These are phyloP conservation scores for Apiotrichum laibachii DNA, from an alignment of 1,284 basidiomycete genomes.

Conservation along the genomic window DNA sequence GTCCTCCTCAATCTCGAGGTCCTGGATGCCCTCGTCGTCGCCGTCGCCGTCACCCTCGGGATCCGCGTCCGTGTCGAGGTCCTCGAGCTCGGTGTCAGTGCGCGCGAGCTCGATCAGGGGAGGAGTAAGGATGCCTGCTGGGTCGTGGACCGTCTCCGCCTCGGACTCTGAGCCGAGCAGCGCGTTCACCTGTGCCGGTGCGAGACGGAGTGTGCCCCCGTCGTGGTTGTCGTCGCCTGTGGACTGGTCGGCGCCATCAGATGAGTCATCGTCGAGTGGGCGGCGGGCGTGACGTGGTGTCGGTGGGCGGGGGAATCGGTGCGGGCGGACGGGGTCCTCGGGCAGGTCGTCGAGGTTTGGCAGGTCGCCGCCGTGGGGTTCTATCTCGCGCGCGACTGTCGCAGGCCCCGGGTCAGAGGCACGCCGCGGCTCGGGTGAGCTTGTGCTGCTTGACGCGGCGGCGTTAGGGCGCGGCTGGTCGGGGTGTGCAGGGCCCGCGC, in stretches of 20 bases:
- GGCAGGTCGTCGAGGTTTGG: background rate
- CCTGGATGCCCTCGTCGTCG: background rate
- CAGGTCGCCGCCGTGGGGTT: too few species aligned
- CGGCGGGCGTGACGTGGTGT: background rate
- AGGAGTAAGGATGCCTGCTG: too few species aligned
- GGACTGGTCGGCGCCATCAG: background rate
- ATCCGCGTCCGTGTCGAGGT: conserved; percentile 16
- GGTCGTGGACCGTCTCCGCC: background rate
- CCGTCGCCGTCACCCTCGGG: conserved; percentile 8
- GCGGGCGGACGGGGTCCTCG: background rate
- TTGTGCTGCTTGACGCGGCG: background rate
- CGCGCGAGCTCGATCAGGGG: background rate
- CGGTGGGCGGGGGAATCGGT: background rate
- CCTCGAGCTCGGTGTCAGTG: conserved; percentile 15
- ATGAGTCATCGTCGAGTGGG: background rate
- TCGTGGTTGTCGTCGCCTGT: background rate
- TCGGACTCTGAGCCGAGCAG: background rate
- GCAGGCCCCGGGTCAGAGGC: too few species aligned
- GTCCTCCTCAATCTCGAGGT: conserved; percentile 10
- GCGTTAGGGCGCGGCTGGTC: background rate
- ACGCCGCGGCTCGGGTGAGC: too few species aligned
- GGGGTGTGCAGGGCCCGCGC: background rate
- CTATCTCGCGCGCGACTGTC: too few species aligned
- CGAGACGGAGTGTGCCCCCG: background rate
- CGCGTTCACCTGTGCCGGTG: background rate